Evolutionary conservation across 345 rosid genomes (phyloP).

Genomic region (Citrus australasica): DNA sequence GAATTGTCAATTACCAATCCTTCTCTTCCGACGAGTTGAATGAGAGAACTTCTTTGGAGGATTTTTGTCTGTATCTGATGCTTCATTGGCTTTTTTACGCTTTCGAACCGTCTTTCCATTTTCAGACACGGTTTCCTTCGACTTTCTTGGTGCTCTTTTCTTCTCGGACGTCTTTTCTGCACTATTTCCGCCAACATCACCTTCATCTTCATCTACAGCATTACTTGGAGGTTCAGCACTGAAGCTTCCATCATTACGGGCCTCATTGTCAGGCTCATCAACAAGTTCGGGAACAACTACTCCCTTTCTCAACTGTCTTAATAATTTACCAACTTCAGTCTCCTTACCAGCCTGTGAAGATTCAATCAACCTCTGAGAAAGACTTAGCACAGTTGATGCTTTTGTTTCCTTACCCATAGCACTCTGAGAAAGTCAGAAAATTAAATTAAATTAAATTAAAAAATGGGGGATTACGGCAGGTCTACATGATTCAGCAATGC

Average conservation of each 20-base stretch:
- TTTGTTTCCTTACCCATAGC: constrained; percentile 18
- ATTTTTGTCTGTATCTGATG: constrained; percentile 34
- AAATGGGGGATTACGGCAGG: background rate
- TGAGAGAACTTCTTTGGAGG: constrained; percentile 66
- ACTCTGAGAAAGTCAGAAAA: constrained; percentile 13
- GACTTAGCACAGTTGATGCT: constrained; percentile 10
- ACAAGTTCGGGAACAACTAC: constrained; percentile 18
- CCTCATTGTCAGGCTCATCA: constrained; percentile 41
- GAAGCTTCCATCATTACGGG: constrained; percentile 19
- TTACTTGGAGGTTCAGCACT: constrained; percentile 23
- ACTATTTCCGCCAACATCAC: constrained; percentile 23
- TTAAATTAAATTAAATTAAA: too few species aligned
- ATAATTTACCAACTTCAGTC: constrained; percentile 24
- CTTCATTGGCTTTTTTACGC: constrained; percentile 33
- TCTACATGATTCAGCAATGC: background rate
- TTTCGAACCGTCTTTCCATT: constrained; percentile 35
- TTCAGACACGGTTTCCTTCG: constrained; percentile 28
- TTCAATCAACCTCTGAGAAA: constrained; percentile 13
- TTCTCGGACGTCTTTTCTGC: constrained; percentile 23
- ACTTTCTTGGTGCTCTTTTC: constrained; percentile 30
- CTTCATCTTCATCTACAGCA: constrained; percentile 22
- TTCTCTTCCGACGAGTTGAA: constrained; percentile 61
- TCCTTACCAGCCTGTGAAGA: constrained; percentile 15
- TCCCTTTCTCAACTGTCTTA: constrained; percentile 32
- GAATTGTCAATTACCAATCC: constrained; percentile 39